These are phyloP conservation scores for Pichia gijzeniarum DNA, from an alignment of 805 yeast species.

Conservation along the genomic window DNA sequence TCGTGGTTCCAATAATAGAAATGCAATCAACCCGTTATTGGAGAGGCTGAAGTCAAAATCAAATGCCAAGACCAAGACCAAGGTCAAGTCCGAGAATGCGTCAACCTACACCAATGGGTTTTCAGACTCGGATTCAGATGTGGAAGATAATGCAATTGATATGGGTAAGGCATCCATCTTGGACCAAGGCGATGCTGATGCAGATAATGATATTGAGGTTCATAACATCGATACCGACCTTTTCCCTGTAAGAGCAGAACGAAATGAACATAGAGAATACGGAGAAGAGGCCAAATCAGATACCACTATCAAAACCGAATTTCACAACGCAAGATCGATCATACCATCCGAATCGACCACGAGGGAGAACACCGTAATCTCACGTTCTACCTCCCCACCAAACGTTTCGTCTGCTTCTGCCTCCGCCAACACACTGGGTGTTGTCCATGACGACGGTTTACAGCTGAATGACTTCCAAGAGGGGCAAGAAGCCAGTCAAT, in stretches of 20 bases:
- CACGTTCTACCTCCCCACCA: neutral
- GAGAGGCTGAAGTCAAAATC: conserved; percentile 13
- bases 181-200: neutral
- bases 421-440: neutral
- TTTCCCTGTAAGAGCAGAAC: conserved; percentile 66
- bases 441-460: conserved; percentile 11
- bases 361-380: conserved; percentile 20
- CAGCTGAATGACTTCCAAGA: conserved; percentile 28
- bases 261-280: conserved; percentile 39
- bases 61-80: conserved; percentile 4
- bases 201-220: conserved; percentile 18
- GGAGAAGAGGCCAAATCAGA: conserved; percentile 28
- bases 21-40: conserved; percentile 35
- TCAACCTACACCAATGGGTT: conserved; percentile 20
- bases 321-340: conserved; percentile 22
- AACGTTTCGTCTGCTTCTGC: too few species aligned
- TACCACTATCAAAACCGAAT: conserved; percentile 29
- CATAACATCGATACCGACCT: conserved; percentile 46
- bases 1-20: conserved; percentile 5
- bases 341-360: conserved; percentile 20
- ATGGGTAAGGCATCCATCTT: conserved; percentile 5
- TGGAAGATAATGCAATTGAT: conserved; percentile 24
- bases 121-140: conserved; percentile 29
- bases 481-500: conserved; percentile 30
- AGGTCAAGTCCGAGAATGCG: conserved; percentile 13